phyloP scores from a whole-genome alignment of 208 protist genomes.

The Leishmania tarentolae region DNA sequence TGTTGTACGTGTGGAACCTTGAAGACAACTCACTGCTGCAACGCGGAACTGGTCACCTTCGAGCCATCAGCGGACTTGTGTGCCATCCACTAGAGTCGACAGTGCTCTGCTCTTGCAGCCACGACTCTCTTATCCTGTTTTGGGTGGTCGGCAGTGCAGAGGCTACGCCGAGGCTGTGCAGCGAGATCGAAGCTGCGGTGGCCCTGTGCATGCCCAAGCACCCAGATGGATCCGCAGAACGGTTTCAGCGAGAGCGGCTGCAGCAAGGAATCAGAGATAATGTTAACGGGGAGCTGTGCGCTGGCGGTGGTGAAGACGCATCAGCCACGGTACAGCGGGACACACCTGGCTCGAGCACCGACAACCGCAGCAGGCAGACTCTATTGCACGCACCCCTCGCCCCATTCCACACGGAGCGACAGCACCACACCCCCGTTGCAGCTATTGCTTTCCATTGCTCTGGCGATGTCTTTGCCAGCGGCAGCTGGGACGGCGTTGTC shows the following conservation, averaged over 20 bases:
- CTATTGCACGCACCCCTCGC: neutral
- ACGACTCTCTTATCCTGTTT: constrained; percentile 66
- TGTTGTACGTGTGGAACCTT: constrained; percentile 86
- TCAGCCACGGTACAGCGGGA: neutral
- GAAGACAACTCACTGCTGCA: constrained; percentile 72
- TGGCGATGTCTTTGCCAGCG: constrained; percentile 76
- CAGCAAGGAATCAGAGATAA: neutral
- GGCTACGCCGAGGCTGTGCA: constrained; percentile 13
- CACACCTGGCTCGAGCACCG: neutral
- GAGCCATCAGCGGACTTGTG: constrained; percentile 55
- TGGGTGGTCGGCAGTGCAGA: constrained; percentile 50
- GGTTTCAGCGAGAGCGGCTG: constrained; percentile 13
- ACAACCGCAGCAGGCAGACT: neutral
- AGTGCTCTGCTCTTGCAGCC: constrained; percentile 55
- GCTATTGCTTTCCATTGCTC: constrained; percentile 64
- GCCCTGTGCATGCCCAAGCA: constrained; percentile 30
- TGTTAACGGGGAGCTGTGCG: neutral
- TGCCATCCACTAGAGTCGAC: constrained; percentile 51
- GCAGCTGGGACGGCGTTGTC: constrained; percentile 70
- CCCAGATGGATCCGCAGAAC: constrained; percentile 16
- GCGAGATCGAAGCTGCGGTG: constrained; percentile 9
- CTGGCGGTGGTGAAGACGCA: neutral
- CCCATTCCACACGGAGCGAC: constrained; percentile 56
- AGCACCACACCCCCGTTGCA: constrained; percentile 63
- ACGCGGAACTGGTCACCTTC: constrained; percentile 51